phyloP scores from a whole-genome alignment of 805 yeast genomes.

The Maudiozyma barnettii region DNA sequence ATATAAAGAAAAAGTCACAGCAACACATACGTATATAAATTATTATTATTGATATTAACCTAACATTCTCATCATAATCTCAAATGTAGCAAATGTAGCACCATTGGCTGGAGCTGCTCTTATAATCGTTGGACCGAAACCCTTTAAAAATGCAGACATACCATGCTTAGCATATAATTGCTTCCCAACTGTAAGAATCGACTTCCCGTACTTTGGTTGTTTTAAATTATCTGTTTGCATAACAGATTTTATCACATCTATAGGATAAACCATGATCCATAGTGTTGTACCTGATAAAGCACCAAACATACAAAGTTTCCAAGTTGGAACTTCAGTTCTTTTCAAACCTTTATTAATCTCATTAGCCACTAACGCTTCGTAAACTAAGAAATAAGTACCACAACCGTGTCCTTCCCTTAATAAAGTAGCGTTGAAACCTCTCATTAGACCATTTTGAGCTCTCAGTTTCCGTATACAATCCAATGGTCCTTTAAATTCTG shows the following conservation, averaged over 20 bases:
- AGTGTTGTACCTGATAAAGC: constrained; percentile 83
- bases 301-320: constrained; percentile 80
- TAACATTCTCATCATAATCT: constrained; percentile 67
- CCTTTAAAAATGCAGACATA: constrained; percentile 71
- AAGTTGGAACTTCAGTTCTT: constrained; percentile 72
- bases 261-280: constrained; percentile 80
- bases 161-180: constrained; percentile 53
- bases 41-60: constrained; percentile 26
- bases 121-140: constrained; percentile 83
- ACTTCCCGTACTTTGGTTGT: constrained; percentile 48
- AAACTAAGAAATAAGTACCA: constrained; percentile 82
- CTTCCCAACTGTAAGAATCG: constrained; percentile 43
- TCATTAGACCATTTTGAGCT: constrained; percentile 51
- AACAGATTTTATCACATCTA: constrained; percentile 84
- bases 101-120: constrained; percentile 99
- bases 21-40: not conserved
- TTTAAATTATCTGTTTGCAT: constrained; percentile 44
- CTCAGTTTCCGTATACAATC: constrained; percentile 41
- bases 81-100: constrained; percentile 91
- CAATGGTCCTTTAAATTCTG: constrained; percentile 44
- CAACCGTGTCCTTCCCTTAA: constrained; percentile 79
- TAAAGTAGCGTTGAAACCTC: constrained; percentile 77
- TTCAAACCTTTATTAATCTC: constrained; percentile 32
- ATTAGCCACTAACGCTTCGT: constrained; percentile 72
- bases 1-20: not conserved